These are phyloP conservation scores for Thelonectria discophora DNA, from an alignment of 2,329 filamentous ascomycete genomes.

Conservation along the genomic window DNA sequence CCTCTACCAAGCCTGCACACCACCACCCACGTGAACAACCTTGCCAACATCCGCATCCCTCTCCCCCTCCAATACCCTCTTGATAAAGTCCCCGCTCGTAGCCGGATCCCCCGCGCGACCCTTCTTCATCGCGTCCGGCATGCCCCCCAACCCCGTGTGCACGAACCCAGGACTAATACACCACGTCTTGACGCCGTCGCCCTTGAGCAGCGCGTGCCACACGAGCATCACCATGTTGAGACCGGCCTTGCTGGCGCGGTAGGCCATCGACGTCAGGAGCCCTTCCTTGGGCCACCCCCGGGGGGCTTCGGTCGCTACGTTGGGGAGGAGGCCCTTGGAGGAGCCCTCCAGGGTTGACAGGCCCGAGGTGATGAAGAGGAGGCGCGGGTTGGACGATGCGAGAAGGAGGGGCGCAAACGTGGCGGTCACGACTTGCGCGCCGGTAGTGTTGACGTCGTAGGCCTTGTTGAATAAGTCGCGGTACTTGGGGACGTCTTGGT, in stretches of 20 bases:
- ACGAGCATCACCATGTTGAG: slow-evolving; percentile 19
- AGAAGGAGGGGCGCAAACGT: slow-evolving; percentile 57
- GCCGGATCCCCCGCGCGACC: slow-evolving; percentile 6
- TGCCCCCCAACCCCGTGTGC: slow-evolving; percentile 7
- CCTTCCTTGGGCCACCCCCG: slow-evolving; percentile 11
- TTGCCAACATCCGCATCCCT: slow-evolving; percentile 30
- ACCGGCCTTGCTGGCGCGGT: slow-evolving; percentile 6
- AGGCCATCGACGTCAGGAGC: neutral
- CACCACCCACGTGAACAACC: slow-evolving; percentile 43
- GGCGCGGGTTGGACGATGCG: slow-evolving; percentile 50
- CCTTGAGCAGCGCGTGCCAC: slow-evolving; percentile 16
- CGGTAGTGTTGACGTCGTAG: slow-evolving; percentile 61
- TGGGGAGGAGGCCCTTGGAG: neutral
- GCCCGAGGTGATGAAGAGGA: slow-evolving; percentile 58
- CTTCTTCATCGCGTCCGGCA: slow-evolving; percentile 1
- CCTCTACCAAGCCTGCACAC: slow-evolving; percentile 46
- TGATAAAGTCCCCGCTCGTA: slow-evolving; percentile 4
- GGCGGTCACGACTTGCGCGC: slow-evolving; percentile 53
- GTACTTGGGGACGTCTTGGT: slow-evolving; percentile 38
- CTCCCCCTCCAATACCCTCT: slow-evolving; percentile 8
- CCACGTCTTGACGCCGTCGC: slow-evolving; percentile 12
- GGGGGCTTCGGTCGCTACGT: neutral
- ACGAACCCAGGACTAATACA: slow-evolving; percentile 12
- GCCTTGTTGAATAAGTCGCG: slow-evolving; percentile 56
- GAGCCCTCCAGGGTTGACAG: slow-evolving; percentile 6